A percentile compares a stretch with the other conserved stretches of the same genome.
Evolutionary conservation across 2,329 filamentous ascomycete genomes (phyloP).

Genomic region (Xylaria sp.): DNA sequence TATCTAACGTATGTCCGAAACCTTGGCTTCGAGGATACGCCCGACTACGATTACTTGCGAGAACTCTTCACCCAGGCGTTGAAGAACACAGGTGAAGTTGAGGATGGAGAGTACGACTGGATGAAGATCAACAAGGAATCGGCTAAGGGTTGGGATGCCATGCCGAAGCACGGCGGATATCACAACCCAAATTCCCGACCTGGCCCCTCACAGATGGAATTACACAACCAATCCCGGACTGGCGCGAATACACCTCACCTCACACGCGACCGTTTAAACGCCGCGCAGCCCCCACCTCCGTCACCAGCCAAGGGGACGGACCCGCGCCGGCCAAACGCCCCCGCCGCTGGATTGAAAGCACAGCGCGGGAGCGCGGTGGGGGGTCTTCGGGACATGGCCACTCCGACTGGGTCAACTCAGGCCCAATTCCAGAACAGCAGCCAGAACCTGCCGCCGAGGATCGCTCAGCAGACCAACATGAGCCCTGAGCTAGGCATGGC

Average conservation of each 20-base stretch:
- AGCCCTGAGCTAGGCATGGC: slow-evolving; percentile 61
- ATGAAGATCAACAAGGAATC: slow-evolving; percentile 89
- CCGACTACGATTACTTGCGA: slow-evolving; percentile 96
- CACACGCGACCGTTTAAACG: slow-evolving; percentile 89
- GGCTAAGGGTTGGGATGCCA: slow-evolving; percentile 90
- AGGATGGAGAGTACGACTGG: slow-evolving; percentile 99
- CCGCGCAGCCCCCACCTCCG: slow-evolving; percentile 86
- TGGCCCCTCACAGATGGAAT: slow-evolving; percentile 82
- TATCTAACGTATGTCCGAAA: slow-evolving; percentile 98
- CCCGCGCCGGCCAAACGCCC: slow-evolving; percentile 80
- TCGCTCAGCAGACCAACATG: slow-evolving; percentile 65
- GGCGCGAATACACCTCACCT: slow-evolving; percentile 72
- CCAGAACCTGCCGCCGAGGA: slow-evolving; percentile 76
- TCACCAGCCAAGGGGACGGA: slow-evolving; percentile 82
- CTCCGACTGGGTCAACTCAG: slow-evolving; percentile 88
- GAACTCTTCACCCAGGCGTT: slow-evolving; percentile 96
- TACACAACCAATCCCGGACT: slow-evolving; percentile 75
- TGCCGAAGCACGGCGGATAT: slow-evolving; percentile 69
- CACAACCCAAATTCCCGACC: slow-evolving; percentile 80
- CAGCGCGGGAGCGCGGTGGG: slow-evolving; percentile 79
- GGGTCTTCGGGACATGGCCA: slow-evolving; percentile 76
- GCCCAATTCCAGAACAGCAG: slow-evolving; percentile 97
- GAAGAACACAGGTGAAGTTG: slow-evolving; percentile 91
- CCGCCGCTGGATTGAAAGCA: slow-evolving; percentile 73
- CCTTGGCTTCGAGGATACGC: slow-evolving; percentile 96